Conservation (phyloP, 345 rosid species). For the Punica granatum region DNA sequence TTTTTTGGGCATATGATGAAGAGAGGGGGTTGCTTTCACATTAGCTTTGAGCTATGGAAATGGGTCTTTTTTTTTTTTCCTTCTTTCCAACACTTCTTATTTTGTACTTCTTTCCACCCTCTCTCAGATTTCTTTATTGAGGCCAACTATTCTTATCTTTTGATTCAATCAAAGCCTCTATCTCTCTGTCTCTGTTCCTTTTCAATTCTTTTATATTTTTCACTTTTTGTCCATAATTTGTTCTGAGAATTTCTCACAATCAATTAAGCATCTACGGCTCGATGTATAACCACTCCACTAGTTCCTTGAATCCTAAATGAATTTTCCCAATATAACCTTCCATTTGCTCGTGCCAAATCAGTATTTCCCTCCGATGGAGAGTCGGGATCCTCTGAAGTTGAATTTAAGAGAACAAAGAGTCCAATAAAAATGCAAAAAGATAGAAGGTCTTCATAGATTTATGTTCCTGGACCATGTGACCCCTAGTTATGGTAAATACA, state of each 20-base stretch:
- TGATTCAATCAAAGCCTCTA: neutral
- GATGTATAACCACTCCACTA: neutral
- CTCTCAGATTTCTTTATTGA: neutral
- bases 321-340: too few species aligned
- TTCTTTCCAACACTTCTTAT: neutral
- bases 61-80: too few species aligned
- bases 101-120: neutral
- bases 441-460: too few species aligned
- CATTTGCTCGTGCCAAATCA: too few species aligned
- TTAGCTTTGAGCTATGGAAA: neutral
- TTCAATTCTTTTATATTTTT: neutral
- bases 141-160: slow-evolving; percentile 1
- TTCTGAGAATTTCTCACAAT: neutral
- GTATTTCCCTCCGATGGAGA: too few species aligned
- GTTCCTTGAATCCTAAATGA: neutral
- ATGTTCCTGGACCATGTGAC: neutral
- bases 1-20: neutral
- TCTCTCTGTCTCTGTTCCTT: neutral
- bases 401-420: too few species aligned
- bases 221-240: too few species aligned
- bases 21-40: neutral
- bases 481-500: neutral
- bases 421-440: too few species aligned
- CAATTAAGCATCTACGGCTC: neutral
- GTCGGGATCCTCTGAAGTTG: too few species aligned